These are phyloP conservation scores for Tricholoma saponaceum DNA, from an alignment of 768 basidiomycete species.

Conservation along the genomic window DNA sequence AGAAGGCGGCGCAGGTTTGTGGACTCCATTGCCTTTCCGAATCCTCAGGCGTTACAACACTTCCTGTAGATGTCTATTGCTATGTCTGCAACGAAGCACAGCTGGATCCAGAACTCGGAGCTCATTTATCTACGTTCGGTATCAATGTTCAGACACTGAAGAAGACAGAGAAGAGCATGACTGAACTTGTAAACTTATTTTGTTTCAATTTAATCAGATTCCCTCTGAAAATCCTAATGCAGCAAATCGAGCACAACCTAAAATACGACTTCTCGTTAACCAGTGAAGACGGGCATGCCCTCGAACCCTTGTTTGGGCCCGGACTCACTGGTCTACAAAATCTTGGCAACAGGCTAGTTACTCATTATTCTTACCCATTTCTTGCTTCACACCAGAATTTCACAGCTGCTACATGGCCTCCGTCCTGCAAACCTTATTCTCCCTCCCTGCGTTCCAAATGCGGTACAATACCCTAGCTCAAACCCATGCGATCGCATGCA, in stretches of 20 bases:
- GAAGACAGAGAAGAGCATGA: conserved; percentile 97
- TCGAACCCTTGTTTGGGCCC: conserved; percentile 85
- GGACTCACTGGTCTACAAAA: conserved; percentile 89
- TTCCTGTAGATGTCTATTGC: conserved; percentile 78
- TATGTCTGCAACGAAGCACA: conserved; percentile 86
- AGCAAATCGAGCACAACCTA: conserved; percentile 97
- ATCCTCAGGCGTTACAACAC: not conserved
- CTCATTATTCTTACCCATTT: not conserved
- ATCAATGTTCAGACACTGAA: conserved; percentile 78
- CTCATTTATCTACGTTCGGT: conserved; percentile 78
- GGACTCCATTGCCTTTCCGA: not conserved
- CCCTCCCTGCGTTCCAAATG: conserved; percentile 69
- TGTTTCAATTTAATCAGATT: conserved; percentile 15
- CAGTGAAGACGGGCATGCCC: conserved; percentile 78
- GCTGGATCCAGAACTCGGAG: conserved; percentile 67
- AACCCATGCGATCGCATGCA: conserved; percentile 59
- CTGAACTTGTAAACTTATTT: conserved; percentile 66
- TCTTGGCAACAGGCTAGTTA: conserved; percentile 73
- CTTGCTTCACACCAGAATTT: not conserved
- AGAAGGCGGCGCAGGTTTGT: conserved; percentile 82
- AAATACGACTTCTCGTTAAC: conserved; percentile 92
- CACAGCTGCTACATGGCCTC: conserved; percentile 96
- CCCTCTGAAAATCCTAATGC: not conserved
- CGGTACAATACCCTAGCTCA: conserved; percentile 49
- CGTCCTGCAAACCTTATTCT: conserved; percentile 81